These are phyloP conservation scores for Taphrina wiesneri DNA, from an alignment of 1,139 yeast species.

Conservation along the genomic window DNA sequence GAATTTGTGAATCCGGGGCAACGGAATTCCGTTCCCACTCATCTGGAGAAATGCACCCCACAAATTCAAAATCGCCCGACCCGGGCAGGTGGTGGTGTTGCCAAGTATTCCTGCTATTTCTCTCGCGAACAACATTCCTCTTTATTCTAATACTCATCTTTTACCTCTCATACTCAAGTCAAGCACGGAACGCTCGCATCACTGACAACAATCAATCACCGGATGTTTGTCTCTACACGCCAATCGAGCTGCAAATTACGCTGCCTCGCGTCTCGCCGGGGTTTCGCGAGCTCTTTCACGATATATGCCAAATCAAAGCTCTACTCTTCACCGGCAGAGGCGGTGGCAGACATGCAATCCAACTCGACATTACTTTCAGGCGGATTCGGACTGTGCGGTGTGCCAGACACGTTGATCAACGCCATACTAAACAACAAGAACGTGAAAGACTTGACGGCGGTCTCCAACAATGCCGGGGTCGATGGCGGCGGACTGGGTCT, in stretches of 20 bases:
- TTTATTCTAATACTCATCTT: no score
- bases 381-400: constrained; percentile 56
- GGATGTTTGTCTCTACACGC: background rate
- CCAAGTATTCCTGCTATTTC: background rate
- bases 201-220: background rate
- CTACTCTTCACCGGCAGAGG: constrained; percentile 44
- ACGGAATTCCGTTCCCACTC: background rate
- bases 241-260: background rate
- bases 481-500: constrained; percentile 53
- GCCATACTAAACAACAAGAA: constrained; percentile 48
- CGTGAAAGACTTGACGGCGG: constrained; percentile 51
- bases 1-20: background rate
- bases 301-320: background rate
- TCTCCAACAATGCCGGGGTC: constrained; percentile 56
- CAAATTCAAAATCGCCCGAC: background rate
- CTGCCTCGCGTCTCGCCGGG: background rate
- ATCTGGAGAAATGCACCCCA: constrained; percentile 1
- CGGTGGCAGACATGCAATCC: constrained; percentile 46
- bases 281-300: background rate
- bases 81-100: no score
- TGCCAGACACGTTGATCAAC: constrained; percentile 53
- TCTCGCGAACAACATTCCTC: background rate
- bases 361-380: constrained; percentile 51
- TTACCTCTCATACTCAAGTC: no score
- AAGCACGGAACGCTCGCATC: background rate